Evolutionary conservation across 139 green algal species (phyloP).

Genomic region (Chloropicon primus): DNA sequence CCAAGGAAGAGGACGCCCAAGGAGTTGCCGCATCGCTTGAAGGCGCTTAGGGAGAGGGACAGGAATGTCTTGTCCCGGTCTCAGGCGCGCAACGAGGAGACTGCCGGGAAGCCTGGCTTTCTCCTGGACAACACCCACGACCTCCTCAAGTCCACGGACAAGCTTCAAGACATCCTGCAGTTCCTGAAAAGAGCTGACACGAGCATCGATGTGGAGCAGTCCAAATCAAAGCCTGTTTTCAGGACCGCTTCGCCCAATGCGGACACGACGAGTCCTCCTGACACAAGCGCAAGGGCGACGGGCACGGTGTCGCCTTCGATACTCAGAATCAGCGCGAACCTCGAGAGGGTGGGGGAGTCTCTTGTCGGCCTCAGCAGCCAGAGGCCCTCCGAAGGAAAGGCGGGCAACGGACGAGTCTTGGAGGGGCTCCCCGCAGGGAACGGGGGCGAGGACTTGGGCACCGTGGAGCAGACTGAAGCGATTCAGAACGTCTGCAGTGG

Average conservation of each 20-base stretch:
- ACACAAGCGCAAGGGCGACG: no score
- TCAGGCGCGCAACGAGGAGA: no score
- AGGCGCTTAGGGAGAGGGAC: not conserved
- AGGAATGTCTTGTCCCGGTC: not conserved
- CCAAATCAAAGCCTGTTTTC: not conserved
- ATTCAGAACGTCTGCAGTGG: slow-evolving; percentile 7
- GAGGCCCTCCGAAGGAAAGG: no score
- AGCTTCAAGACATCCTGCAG: not conserved
- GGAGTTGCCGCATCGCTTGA: not conserved
- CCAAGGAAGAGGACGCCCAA: not conserved
- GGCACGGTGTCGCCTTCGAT: not conserved
- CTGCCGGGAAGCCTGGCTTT: not conserved
- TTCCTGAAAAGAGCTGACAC: not conserved
- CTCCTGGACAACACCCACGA: not conserved
- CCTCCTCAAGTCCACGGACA: not conserved
- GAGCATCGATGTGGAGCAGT: not conserved
- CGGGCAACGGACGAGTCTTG: not conserved
- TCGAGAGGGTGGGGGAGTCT: not conserved
- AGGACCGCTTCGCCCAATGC: no score
- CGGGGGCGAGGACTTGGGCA: not conserved
- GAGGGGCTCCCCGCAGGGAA: not conserved
- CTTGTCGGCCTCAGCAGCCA: not conserved
- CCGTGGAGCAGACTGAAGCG: not conserved
- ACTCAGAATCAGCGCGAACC: not conserved
- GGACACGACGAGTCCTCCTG: no score